Percentiles rank a stretch among this genome's conserved stretches.
Evolutionary conservation across 2,329 filamentous ascomycete species (phyloP).

Genomic region (Neoscytalidium dimidiatum): DNA sequence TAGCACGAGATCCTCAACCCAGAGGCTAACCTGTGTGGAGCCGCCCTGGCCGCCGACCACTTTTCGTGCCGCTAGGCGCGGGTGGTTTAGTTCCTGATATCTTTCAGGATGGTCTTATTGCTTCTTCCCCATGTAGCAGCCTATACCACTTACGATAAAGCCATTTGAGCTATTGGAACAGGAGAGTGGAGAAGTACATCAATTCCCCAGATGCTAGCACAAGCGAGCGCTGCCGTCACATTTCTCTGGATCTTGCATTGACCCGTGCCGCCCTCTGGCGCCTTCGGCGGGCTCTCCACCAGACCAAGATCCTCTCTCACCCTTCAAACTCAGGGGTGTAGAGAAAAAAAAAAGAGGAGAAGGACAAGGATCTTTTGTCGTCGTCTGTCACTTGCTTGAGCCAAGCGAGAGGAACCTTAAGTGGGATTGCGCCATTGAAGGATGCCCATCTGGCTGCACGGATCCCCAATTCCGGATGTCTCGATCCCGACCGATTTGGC

Average conservation of each 20-base stretch:
- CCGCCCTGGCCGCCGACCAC: not conserved
- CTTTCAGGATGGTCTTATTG: not conserved
- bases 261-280: not conserved
- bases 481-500: not conserved
- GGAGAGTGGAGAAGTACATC: not conserved
- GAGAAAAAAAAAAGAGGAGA: not conserved
- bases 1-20: not conserved
- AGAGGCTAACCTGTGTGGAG: not conserved
- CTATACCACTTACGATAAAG: not conserved
- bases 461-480: constrained; percentile 1
- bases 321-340: not conserved
- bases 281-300: not conserved
- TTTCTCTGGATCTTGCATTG: not conserved
- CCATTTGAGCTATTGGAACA: not conserved
- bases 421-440: not conserved
- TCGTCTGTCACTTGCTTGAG: not conserved
- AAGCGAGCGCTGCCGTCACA: not conserved
- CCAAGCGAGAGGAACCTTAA: not conserved
- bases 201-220: not conserved
- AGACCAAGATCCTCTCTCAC: not conserved
- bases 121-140: not conserved
- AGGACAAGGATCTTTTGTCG: not conserved
- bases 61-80: not conserved
- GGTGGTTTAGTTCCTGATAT: not conserved
- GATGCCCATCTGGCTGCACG: not conserved